These are phyloP conservation scores for Dictyostelium firmibasis DNA, from an alignment of 78 protist genomes.

Conservation along the genomic window DNA sequence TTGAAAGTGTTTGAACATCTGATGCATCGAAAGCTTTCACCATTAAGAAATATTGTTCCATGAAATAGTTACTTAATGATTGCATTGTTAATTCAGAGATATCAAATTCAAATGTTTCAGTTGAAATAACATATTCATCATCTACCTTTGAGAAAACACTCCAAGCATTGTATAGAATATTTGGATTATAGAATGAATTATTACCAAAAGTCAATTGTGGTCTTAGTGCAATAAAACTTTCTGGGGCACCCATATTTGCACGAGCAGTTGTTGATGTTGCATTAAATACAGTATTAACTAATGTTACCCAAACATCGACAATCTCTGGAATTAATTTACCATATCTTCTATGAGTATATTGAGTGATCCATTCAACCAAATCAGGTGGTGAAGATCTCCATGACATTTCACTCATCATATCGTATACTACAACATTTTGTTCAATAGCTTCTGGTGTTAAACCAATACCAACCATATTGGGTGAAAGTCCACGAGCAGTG, in stretches of 20 bases:
- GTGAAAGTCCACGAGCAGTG: background rate
- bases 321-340: slow-evolving; percentile 42
- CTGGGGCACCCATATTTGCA: slow-evolving; percentile 7
- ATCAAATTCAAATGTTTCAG: slow-evolving; percentile 24
- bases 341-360: slow-evolving; percentile 70
- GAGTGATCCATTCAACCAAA: slow-evolving; percentile 57
- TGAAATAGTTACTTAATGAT: slow-evolving; percentile 27
- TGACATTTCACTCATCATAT: slow-evolving; percentile 82
- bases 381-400: slow-evolving; percentile 77
- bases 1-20: background rate
- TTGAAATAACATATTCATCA: background rate
- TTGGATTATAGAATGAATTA: background rate
- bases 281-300: slow-evolving; percentile 33
- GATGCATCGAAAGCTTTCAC: background rate
- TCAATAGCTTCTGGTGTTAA: slow-evolving; percentile 91
- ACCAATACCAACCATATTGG: slow-evolving; percentile 86
- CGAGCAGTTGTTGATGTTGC: background rate
- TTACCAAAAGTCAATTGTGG: slow-evolving; percentile 7
- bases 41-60: background rate
- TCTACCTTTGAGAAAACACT: background rate
- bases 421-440: slow-evolving; percentile 81
- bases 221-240: background rate
- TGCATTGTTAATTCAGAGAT: slow-evolving; percentile 40
- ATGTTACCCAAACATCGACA: background rate
- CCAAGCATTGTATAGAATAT: slow-evolving; percentile 27